Percentiles rank a stretch among this genome's conserved stretches.
These are phyloP conservation scores for Discostella pseudostelligera DNA, from an alignment of 108 stramenopile genomes.

Conservation along the genomic window DNA sequence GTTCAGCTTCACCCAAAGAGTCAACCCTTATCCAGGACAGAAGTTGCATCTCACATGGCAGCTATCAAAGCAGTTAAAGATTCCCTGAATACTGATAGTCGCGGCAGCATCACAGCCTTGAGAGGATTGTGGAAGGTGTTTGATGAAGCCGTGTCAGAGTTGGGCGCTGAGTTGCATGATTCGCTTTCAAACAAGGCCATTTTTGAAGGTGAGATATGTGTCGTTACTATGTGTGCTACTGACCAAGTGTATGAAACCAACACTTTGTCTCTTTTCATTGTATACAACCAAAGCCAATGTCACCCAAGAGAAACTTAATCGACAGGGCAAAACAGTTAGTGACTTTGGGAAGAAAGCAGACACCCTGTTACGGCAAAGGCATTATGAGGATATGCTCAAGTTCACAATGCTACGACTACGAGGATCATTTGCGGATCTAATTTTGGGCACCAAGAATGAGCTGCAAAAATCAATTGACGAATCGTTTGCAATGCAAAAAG, in stretches of 20 bases:
- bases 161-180: conserved; percentile 18
- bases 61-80: conserved; percentile 37
- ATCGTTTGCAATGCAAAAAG: conserved; percentile 3
- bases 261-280: neutral
- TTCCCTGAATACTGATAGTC: conserved; percentile 1
- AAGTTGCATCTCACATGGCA: conserved; percentile 16
- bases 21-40: conserved; percentile 1
- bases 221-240: neutral
- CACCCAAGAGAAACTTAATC: conserved; percentile 16
- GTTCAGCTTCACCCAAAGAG: neutral
- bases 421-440: conserved; percentile 35
- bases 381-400: conserved; percentile 16
- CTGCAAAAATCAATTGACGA: conserved; percentile 14
- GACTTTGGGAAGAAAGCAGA: conserved; percentile 23
- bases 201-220: conserved; percentile 31
- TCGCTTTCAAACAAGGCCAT: conserved; percentile 32
- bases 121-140: conserved; percentile 22
- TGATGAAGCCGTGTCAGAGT: conserved; percentile 19
- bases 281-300: conserved; percentile 17
- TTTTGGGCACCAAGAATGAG: conserved; percentile 21
- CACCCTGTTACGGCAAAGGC: conserved; percentile 12
- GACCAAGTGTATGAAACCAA: neutral
- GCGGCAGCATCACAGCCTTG: conserved; percentile 8
- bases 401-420: conserved; percentile 29
- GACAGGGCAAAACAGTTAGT: conserved; percentile 12